Evolutionary conservation across 1,284 basidiomycete genomes (phyloP).

Genomic region (Trichosporon sp.): DNA sequence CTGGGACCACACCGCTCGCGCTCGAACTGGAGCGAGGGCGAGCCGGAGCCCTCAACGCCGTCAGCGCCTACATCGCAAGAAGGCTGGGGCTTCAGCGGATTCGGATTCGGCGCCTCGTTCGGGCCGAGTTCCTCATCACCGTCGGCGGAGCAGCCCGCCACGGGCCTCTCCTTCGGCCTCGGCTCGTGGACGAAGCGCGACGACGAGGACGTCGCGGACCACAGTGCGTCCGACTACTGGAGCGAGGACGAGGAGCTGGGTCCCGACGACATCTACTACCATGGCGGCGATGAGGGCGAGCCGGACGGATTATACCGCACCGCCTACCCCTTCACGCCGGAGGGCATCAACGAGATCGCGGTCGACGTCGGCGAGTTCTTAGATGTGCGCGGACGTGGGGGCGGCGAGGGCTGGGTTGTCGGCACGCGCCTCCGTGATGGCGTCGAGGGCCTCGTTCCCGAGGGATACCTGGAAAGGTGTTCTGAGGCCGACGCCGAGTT

Average conservation of each 20-base stretch:
- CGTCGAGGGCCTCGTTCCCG: slow-evolving; percentile 52
- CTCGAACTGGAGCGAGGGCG: slow-evolving; percentile 33
- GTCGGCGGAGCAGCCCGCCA: neutral
- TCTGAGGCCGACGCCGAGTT: slow-evolving; percentile 27
- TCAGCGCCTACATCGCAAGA: slow-evolving; percentile 16
- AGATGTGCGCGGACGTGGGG: slow-evolving; percentile 49
- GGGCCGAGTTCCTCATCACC: slow-evolving; percentile 7
- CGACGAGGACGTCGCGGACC: slow-evolving; percentile 29
- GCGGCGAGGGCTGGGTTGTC: slow-evolving; percentile 56
- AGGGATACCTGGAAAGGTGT: slow-evolving; percentile 50
- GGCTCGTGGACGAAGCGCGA: slow-evolving; percentile 23
- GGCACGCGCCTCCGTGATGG: slow-evolving; percentile 40
- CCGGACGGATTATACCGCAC: slow-evolving; percentile 51
- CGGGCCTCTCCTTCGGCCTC: neutral
- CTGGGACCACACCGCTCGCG: slow-evolving; percentile 27
- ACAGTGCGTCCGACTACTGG: slow-evolving; percentile 28
- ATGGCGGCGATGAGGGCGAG: slow-evolving; percentile 35
- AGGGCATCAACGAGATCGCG: slow-evolving; percentile 52
- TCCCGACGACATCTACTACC: slow-evolving; percentile 25
- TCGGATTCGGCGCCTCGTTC: slow-evolving; percentile 23
- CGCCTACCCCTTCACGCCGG: slow-evolving; percentile 49
- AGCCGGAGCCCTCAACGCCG: slow-evolving; percentile 24
- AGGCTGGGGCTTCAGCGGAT: slow-evolving; percentile 35
- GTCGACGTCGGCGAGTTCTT: slow-evolving; percentile 51
- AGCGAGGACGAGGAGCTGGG: slow-evolving; percentile 32